Base-by-base conservation (phyloP, 2,329 filamentous ascomycete genomes). In the Lachnellula willkommii region DNA sequence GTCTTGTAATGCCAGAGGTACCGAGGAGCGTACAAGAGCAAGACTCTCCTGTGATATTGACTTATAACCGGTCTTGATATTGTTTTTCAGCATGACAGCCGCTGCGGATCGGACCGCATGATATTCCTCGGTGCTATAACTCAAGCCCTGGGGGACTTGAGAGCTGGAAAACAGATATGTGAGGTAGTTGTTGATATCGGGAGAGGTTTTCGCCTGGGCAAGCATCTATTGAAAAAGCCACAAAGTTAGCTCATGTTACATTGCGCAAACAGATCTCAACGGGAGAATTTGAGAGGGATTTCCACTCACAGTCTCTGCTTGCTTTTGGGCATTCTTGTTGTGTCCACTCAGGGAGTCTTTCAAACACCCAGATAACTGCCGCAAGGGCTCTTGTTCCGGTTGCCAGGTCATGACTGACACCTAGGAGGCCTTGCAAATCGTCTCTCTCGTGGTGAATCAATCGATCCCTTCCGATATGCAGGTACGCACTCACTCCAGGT, bases 161-260 rank as follows among this genome's bases (percentile, higher is more conserved):
- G 83, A 71, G 65, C 82, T 90, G 58, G 89, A 90, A 73, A 95
- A 90, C 60, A 99, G 82, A 73, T 89, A 96, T 65, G 90, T 89
- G 46, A 99, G 85, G 73, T 99, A 99, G 75, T 97, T 97, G 77
- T 95, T 93, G 77, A 96, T 89, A 72, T 97, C 93, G 49, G 92
- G 92, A 11, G 89, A 94, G 52, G 79, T 76, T 71, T 90, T 95
- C 59, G 93, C 94, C 75, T 95, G 89, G 63, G 84, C 80, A 66
- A 99, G 89, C 90, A 97, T 95, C 94, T 97, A 66, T 61, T 53
- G 50, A 47, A 50, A 64, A 52, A 58, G 60, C 15, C 49, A 47
- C 17, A 28, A 40, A n/a, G 26, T 56, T 39, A 57, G 52, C 50
- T 54, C 32, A 50, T 46, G 20, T 56, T 40, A 22, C 17, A 26